A percentile compares a stretch with the other conserved stretches of the same genome.
Evolutionary conservation across 75 land plant species (phyloP).

Genomic region (Cupressus sempervirens): DNA sequence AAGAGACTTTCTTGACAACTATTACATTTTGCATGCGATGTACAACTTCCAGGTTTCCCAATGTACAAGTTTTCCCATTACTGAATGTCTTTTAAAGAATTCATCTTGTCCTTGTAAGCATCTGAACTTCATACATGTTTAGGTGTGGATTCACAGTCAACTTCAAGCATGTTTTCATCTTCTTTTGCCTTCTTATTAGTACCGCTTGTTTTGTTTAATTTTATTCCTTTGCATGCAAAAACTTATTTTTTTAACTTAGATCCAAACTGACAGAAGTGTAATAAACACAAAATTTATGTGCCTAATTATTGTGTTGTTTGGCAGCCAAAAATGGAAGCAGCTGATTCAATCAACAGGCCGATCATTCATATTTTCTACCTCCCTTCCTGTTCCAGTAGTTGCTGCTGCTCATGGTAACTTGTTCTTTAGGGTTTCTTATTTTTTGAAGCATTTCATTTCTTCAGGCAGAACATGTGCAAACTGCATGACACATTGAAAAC

Average conservation of each 20-base stretch:
- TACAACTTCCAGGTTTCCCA: background rate
- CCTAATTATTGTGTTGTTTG: conserved; percentile 4
- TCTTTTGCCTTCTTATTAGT: background rate
- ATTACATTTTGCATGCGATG: background rate
- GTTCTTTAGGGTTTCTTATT: background rate
- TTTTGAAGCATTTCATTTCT: background rate
- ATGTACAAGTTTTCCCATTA: background rate
- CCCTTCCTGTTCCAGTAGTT: conserved; percentile 76
- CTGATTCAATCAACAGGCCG: conserved; percentile 91
- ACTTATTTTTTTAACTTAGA: background rate
- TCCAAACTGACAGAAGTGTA: background rate
- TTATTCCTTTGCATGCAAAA: background rate
- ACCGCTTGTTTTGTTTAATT: background rate
- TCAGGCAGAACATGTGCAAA: background rate
- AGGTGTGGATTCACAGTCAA: background rate
- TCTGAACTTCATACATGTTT: background rate
- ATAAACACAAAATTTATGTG: background rate
- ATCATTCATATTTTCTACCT: conserved; percentile 95
- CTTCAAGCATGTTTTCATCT: background rate
- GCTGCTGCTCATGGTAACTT: conserved; percentile 94
- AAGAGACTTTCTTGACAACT: background rate
- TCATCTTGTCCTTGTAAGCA: background rate
- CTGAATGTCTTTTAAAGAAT: background rate
- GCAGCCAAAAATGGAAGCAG: conserved; percentile 92
- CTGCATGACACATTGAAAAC: background rate